Evolutionary conservation across 2,329 filamentous ascomycete genomes (phyloP), one percentile per base, ranked within the genome.

Genomic region (Monilinia polystroma): DNA sequence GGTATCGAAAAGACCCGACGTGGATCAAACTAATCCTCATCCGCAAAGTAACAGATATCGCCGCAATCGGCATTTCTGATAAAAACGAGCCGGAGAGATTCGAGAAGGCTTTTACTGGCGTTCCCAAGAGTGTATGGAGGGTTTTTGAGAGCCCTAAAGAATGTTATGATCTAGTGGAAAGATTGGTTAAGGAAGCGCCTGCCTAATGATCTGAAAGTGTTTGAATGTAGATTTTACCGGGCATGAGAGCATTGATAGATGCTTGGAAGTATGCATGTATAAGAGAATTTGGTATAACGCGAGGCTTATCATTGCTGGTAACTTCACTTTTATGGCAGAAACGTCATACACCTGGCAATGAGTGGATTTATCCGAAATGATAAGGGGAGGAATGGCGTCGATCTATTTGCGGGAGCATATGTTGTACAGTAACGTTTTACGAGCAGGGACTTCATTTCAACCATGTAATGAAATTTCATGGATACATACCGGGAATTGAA

Each of bases 11-110:
- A 59, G 85, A 88, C 69, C 88, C 89, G 0, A 86, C 84, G 8
- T 97, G 93, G 92, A 86, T 97, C 69, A 86, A 86, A 69, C 84
- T 90, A 16, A 95, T 98, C 57, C 89, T 91, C 70, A 96, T 97
- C 73, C 86, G 93, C 64, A 94, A 91, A 75, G 92, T 95, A 0
- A 88, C 83, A 2, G 90, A 93, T 69, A 85, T 95, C 32, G 87
- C 88, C 0, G 85, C 84, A 2, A 73, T 87, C 14, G 86, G 89
- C 43, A 90, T 94, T 77, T 82, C 89, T 45, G 85, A 90, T 73
- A 91, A 90, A 78, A 92, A 92, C 73, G 87, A 89, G 73, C 82
- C 86, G 0, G 83, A 86, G 71, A 83, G 95, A 41, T 98, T 98
- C 73, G 87, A 93, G 75, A 85, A 87, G 73, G 94, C 94, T 0